phyloP scores from a whole-genome alignment of 2,329 filamentous ascomycete genomes.

The Byssothecium circinans region DNA sequence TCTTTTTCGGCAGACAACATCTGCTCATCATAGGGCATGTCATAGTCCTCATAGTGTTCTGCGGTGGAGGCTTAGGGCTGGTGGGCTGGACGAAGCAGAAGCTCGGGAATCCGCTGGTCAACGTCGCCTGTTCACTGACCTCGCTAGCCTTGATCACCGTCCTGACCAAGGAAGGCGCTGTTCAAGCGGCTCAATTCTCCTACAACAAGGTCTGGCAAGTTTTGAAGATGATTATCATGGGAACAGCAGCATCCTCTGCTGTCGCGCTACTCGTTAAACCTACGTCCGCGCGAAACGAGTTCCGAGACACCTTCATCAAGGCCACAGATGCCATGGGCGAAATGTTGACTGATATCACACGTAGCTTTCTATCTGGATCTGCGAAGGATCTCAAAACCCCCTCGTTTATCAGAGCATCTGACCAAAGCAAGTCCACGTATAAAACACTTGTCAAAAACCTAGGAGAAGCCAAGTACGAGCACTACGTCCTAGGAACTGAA shows the following conservation, averaged over 20 bases:
- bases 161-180: conserved; percentile 85
- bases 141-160: conserved; percentile 88
- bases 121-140: conserved; percentile 76
- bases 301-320: conserved; percentile 73
- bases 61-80: conserved; percentile 83
- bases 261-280: conserved; percentile 73
- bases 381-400: conserved; percentile 74
- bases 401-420: conserved; percentile 64
- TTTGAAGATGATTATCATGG: conserved; percentile 59
- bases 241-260: conserved; percentile 55
- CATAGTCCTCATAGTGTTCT: conserved; percentile 78
- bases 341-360: conserved; percentile 78
- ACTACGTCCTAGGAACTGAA: conserved; percentile 80
- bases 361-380: conserved; percentile 79
- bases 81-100: conserved; percentile 85
- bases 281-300: conserved; percentile 70
- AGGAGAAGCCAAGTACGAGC: conserved; percentile 84
- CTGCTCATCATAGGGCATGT: conserved; percentile 73
- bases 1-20: conserved; percentile 71
- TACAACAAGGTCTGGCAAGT: conserved; percentile 77
- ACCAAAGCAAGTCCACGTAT: conserved; percentile 68
- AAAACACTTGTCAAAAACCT: conserved; percentile 73
- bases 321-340: conserved; percentile 76
- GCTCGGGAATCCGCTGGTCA: conserved; percentile 76
- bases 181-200: conserved; percentile 80